Percentiles rank a stretch among this genome's conserved stretches.
phyloP scores from a whole-genome alignment of 768 basidiomycete genomes.

The Boletus sensibilis region DNA sequence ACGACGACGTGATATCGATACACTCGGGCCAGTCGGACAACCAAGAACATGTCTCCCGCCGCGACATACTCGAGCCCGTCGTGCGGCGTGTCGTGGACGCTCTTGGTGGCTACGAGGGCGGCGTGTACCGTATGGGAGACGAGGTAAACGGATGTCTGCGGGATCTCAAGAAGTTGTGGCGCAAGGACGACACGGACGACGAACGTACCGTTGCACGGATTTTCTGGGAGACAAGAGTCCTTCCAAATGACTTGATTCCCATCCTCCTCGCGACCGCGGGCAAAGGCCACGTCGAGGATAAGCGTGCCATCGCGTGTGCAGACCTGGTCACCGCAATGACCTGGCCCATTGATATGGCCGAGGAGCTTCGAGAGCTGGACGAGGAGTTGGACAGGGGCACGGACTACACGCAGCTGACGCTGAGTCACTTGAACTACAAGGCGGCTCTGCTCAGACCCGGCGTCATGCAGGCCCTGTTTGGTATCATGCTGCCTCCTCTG shows the following conservation, averaged over 20 bases:
- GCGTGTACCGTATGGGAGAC: slow-evolving; percentile 74
- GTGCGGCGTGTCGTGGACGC: slow-evolving; percentile 77
- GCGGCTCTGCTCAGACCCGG: slow-evolving; percentile 62
- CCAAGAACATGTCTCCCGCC: slow-evolving; percentile 39
- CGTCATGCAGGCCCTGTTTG: slow-evolving; percentile 69
- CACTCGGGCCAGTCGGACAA: slow-evolving; percentile 28
- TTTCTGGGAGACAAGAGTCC: slow-evolving; percentile 83
- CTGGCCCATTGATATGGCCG: slow-evolving; percentile 96
- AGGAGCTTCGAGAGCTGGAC: slow-evolving; percentile 88
- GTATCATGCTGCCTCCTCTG: slow-evolving; percentile 74
- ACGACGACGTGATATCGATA: slow-evolving; percentile 37
- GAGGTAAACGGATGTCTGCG: slow-evolving; percentile 82
- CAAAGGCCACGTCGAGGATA: slow-evolving; percentile 74
- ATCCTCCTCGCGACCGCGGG: slow-evolving; percentile 82
- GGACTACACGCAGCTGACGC: slow-evolving; percentile 83
- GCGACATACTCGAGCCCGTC: slow-evolving; percentile 61
- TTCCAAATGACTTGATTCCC: slow-evolving; percentile 85
- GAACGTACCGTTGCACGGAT: slow-evolving; percentile 94
- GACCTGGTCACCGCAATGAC: slow-evolving; percentile 97
- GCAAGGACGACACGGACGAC: slow-evolving; percentile 95
- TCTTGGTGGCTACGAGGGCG: slow-evolving; percentile 70
- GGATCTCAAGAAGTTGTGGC: slow-evolving; percentile 94
- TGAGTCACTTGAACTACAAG: slow-evolving; percentile 89
- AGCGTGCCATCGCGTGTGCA: slow-evolving; percentile 75
- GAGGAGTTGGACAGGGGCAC: slow-evolving; percentile 76